Percentiles rank a stretch among this genome's conserved stretches.
These are phyloP conservation scores for Aspergillus calidoustus DNA, from an alignment of 2,329 filamentous ascomycete genomes.

Conservation along the genomic window DNA sequence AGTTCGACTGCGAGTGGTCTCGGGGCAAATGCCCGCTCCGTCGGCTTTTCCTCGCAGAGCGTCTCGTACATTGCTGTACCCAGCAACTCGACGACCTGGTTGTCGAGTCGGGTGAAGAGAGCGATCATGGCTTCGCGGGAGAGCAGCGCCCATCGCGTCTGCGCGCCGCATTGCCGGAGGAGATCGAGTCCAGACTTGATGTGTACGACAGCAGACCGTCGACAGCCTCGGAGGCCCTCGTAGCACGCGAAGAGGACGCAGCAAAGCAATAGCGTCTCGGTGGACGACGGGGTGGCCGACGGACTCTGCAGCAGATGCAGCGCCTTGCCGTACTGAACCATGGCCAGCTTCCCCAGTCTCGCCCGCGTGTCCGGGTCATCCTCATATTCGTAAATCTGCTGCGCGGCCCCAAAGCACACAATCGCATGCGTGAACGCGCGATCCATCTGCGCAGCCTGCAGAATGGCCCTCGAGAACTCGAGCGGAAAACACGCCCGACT, in stretches of 20 bases:
- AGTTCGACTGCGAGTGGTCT: background rate
- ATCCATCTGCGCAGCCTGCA: background rate
- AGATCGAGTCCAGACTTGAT: slow-evolving; percentile 6
- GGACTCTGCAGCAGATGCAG: background rate
- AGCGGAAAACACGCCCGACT: background rate
- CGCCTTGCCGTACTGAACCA: background rate
- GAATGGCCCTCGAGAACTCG: background rate
- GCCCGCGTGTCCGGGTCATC: too few relatives aligned
- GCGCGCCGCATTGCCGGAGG: background rate
- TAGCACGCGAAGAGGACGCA: slow-evolving; percentile 7
- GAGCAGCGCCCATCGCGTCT: background rate
- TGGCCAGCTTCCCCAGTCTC: background rate
- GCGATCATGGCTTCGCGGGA: background rate
- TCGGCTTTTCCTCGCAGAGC: background rate
- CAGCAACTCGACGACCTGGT: background rate
- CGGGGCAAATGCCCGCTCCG: background rate
- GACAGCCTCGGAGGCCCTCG: slow-evolving; percentile 7
- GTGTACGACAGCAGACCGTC: slow-evolving; percentile 9
- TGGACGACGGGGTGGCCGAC: background rate
- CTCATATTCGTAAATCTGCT: background rate
- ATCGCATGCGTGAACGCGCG: background rate
- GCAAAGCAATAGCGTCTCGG: background rate
- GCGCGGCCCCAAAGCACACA: background rate
- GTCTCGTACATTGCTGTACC: background rate
- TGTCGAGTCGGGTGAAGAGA: background rate